These are phyloP conservation scores for Blastocystis sp. DNA, from an alignment of 352 stramenopile genomes.

Conservation along the genomic window DNA sequence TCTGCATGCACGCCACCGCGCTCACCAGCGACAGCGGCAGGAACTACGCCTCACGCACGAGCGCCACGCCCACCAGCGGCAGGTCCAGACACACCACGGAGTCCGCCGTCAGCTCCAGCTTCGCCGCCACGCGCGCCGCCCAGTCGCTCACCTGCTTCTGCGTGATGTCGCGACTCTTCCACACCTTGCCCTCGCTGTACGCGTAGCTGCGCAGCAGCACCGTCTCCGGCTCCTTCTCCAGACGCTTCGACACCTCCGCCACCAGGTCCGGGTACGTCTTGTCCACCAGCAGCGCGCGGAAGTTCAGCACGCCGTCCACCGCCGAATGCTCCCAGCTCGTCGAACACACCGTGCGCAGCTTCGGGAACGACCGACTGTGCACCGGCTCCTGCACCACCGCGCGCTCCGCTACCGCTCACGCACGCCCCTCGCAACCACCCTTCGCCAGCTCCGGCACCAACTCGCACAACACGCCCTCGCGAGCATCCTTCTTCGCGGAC, in stretches of 20 bases:
- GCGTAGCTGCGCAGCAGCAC: slow-evolving; percentile 36
- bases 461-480: slow-evolving; percentile 1
- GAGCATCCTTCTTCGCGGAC: neutral
- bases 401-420: neutral
- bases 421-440: neutral
- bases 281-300: slow-evolving; percentile 37
- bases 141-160: slow-evolving; percentile 43
- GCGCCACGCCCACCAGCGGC: neutral
- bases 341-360: slow-evolving; percentile 16
- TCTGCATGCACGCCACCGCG: slow-evolving; percentile 21
- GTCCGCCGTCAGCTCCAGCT: slow-evolving; percentile 18
- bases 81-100: slow-evolving; percentile 33
- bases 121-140: neutral
- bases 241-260: neutral
- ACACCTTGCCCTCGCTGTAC: slow-evolving; percentile 11
- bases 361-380: slow-evolving; percentile 27
- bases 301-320: slow-evolving; percentile 39
- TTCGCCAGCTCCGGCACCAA: slow-evolving; percentile 36
- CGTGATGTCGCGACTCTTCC: slow-evolving; percentile 35
- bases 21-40: slow-evolving; percentile 20
- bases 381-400: slow-evolving; percentile 29
- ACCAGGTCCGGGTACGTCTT: slow-evolving; percentile 44
- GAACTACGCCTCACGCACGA: neutral
- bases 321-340: slow-evolving; percentile 35
- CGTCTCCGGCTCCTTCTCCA: slow-evolving; percentile 39